Evolutionary conservation across 495 filamentous ascomycete genomes (phyloP).

Genomic region (Glarea lozoyensis): DNA sequence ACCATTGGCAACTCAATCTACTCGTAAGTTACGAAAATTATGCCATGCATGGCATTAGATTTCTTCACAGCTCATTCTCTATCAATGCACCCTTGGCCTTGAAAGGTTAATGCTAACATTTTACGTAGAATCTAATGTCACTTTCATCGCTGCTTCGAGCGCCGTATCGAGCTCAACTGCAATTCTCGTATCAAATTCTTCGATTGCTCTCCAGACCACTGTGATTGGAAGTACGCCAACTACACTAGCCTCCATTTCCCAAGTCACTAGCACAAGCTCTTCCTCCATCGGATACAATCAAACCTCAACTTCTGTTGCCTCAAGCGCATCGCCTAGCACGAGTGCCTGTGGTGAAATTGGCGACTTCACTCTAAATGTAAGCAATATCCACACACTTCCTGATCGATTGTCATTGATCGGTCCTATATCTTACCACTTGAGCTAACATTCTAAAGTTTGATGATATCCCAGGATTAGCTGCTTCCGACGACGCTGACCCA

Average conservation of each 20-base stretch:
- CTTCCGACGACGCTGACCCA: slow-evolving; percentile 9
- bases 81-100: too few relatives aligned
- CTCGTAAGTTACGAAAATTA: too few relatives aligned
- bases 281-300: neutral
- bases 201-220: neutral
- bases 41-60: too few relatives aligned
- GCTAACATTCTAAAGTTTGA: slow-evolving; percentile 19
- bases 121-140: too few relatives aligned
- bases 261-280: neutral
- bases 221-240: neutral
- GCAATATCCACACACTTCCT: neutral
- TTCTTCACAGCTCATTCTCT: too few relatives aligned
- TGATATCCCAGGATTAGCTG: slow-evolving; percentile 18
- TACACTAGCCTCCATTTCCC: neutral
- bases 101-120: too few relatives aligned
- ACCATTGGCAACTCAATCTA: neutral
- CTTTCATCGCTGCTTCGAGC: too few relatives aligned
- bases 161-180: too few relatives aligned
- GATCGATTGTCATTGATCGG: neutral
- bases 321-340: too few relatives aligned
- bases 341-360: slow-evolving; percentile 14
- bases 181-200: too few relatives aligned
- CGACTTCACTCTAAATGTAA: slow-evolving; percentile 19
- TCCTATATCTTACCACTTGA: neutral
- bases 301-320: slow-evolving; percentile 2